Evolutionary conservation across 2,329 filamentous ascomycete genomes (phyloP), one percentile per base, ranked within the genome.

Genomic region (Xylariaceae sp.): DNA sequence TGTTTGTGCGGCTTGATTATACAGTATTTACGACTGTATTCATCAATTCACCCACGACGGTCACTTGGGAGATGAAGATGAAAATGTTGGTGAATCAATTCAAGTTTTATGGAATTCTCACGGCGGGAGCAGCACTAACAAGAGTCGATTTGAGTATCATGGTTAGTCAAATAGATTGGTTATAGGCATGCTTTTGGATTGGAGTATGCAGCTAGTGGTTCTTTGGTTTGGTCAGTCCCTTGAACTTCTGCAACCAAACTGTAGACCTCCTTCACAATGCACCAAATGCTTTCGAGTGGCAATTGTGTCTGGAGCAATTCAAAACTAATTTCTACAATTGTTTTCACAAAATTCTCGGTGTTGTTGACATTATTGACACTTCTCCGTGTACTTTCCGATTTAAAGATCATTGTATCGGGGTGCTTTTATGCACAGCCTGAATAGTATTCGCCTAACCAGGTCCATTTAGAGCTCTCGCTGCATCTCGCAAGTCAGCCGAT

Each of bases 111-210:
- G 52, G 15, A 7, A 30, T 45, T 53, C 15, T n/a, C 9, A 11
- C 23, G 34, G 34, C 4, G 18, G 47, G 3, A 55, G 34, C 8
- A 42, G 11, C 15, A 53, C 34, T 17, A 15, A n/a, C 37, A 44
- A 47, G 52, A 11, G 18, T 15, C 50, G 7, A 54, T n/a, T 30
- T 54, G 44, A 44, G 35, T 56, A 13, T 49, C 11, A 2, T 23
- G 60, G 18, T 57, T 62, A 62, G 42, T 13, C n/a, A 47, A 48
- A 58, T 62, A 42, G 55, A 57, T 37, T 7, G 35, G 35, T 45
- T 48, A 56, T n/a, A 50, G 3, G 3, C 9, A 44, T 52, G 15
- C 3, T 10, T 51, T 8, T 48, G 54, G 23, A 11, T 30, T 51
- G 45, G 13, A 60, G 7, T 35, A n/a, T 11, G 11, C 37, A 42